Evolutionary conservation across 148 eudicot genomes (phyloP), one percentile per base, ranked within the genome.

Genomic region (Vaccinium darrowii): DNA sequence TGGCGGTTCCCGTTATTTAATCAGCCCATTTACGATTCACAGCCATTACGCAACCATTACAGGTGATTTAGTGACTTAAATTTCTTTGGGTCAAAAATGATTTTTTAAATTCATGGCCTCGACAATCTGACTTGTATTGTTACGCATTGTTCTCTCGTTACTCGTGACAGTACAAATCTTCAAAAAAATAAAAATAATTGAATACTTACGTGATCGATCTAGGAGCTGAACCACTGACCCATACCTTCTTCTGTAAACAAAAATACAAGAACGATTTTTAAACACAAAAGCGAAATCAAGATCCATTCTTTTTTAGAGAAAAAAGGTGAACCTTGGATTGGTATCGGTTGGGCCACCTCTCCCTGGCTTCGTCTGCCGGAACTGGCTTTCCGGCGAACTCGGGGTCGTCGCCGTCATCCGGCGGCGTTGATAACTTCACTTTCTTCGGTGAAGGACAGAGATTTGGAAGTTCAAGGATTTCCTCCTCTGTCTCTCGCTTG

Each of bases 281-380:
- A 73, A 27, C 8, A 21, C 53, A 4, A 16, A 16, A 16, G 12
- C 7, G 13, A 30, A 30, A 11, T 9, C 51, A 19, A 50, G 3
- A 36, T n/a, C 23, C 3, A n/a, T 7, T 56, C 7, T n/a, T 10
- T 10, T 6, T 1, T 21, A 7, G 16, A 16, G 12, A 39, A 6
- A 76, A 14, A 49, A 18, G 5, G 13, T 50, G 58, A 6, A 84
- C 90, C 88, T 72, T 86, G 14, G 83, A 84, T 9, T 78, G 67
- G 49, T 86, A 88, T 9, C 88, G 90, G 0, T 84, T 76, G 3
- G 88, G 88, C 90, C 90, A 88, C 0, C 72, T 80, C 27, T 49
- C 47, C 16, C 84, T 76, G 7, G 90, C 88, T 52, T 88, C 83
- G 9, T 57, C 71, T 27, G 54, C 78, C 1, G 88, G 78, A 60